Base-by-base conservation (phyloP, 23 red algal species). In the Cyanidium caldarium region DNA sequence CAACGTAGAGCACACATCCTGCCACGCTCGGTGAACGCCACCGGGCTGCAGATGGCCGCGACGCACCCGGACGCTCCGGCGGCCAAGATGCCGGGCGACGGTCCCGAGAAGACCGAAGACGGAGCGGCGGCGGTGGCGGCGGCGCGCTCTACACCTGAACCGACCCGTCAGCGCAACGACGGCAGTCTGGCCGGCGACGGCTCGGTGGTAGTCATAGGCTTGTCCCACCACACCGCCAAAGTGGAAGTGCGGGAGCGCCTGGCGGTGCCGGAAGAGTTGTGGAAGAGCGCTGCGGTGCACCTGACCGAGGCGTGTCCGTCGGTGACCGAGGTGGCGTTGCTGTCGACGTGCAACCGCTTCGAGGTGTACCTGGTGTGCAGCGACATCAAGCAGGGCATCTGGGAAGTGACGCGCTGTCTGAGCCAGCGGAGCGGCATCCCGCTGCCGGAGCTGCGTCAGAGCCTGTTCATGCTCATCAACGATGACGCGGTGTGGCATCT, bases 311-410 rank as follows among this genome's bases (percentile, higher is more conserved):
- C 65, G 17, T 71, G 45, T 33, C 67, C 66, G 2, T 68, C 76
- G 0, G 75, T 96, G 1, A 74, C 51, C 1, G 91, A 96, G 81
- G 91, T 83, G 12, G 91, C 91, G 1, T 83, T 96, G 45, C 71
- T 96, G 56, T 87, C 83, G 14, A 96, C 91, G 15, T 96, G 91
- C 46, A 96, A 96, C 51, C 82, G 91, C 25, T 96, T 96, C 75
- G 91, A 96, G 45, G 84, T 96, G 40, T 96, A 96, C 39, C 33
- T 88, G 34, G 80, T 87, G 1, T 35, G 77, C 38, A 73, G 77
- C 33, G 79, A 88, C 40, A 68, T 79, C 5, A 81, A 80, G 68
- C 37, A 78, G 34, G 91, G 75, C 16, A 85, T 96, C 35, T 73
- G 72, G 33, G 79, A 87, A 42, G 84, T 96, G 7, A 67, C 80